Evolutionary conservation across 495 filamentous ascomycete genomes (phyloP), one percentile per base, ranked within the genome.

Genomic region (Echria macrotheca): DNA sequence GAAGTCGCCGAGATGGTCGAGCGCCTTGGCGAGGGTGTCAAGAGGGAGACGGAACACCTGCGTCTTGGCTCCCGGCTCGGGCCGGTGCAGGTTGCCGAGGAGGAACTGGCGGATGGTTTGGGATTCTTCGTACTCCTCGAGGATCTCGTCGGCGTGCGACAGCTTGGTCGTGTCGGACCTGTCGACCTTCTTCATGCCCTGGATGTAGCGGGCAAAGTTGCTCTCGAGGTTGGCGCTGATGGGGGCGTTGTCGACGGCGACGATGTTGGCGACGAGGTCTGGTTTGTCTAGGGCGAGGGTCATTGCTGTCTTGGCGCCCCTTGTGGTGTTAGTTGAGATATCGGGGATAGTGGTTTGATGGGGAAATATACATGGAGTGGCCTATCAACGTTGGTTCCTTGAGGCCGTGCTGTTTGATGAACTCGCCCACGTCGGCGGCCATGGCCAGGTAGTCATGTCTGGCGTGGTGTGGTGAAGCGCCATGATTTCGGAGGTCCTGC

Each of bases 271-370:
- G 28, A 95, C 72, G 0, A 82, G 70, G 10, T 77, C 64, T 0
- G 88, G 86, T 0, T 76, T 68, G 22, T 75, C 72, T 12, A 98
- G 79, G 24, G 89, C 86, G 26, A 97, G 75, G 0, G 86, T 76
- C 91, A 97, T 96, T 44, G 88, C 91, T 2, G 85, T 82, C 75
- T 98, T 98, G 29, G 93, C 93, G 43, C 94, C 94, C 87, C 87
- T 90, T 14, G 15, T 41, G n/a, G n/a, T 10, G 9, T 9, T 18
- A 28, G 32, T 31, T 12, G 6, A 32, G 42, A 49, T 32, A 22
- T 28, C 24, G 21, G 10, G 31, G 36, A 22, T 23, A 18, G 38
- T 11, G 7, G 5, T 25, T 40, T 35, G 23, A 29, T 32, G 33
- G 12, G 24, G 9, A 18, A 35, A 57, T 80, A 50, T 70, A 91